Percentiles rank a stretch among this genome's conserved stretches.
These are phyloP conservation scores for Bruguiera sexangula DNA, from an alignment of 345 rosid genomes.

Conservation along the genomic window DNA sequence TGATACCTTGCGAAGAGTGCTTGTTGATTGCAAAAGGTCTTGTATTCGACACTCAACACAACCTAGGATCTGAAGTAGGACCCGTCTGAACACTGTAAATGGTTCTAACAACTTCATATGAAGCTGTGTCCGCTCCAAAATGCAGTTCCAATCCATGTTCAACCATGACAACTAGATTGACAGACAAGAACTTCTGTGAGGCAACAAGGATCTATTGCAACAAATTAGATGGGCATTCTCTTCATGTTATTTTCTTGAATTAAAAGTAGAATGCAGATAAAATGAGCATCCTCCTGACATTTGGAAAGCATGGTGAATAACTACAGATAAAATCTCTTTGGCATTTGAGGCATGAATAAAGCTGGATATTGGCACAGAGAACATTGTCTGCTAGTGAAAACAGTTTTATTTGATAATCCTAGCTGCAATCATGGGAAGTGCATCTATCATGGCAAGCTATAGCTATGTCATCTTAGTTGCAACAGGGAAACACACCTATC, in stretches of 20 bases:
- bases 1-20: slow-evolving; percentile 87
- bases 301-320: background rate
- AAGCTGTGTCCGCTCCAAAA: slow-evolving; percentile 62
- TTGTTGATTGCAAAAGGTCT: slow-evolving; percentile 88
- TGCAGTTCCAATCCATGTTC: slow-evolving; percentile 68
- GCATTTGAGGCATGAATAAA: too few species aligned
- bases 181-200: slow-evolving; percentile 24
- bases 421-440: too few species aligned
- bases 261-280: too few species aligned
- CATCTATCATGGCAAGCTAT: too few species aligned
- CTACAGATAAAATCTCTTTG: background rate
- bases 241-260: too few species aligned
- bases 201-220: background rate
- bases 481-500: background rate
- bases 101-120: slow-evolving; percentile 96
- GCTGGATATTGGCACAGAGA: too few species aligned
- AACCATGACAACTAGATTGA: slow-evolving; percentile 65
- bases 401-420: too few species aligned
- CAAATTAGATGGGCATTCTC: too few species aligned
- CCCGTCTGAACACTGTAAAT: slow-evolving; percentile 81
- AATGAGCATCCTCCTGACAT: too few species aligned
- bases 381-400: too few species aligned
- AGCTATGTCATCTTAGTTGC: too few species aligned
- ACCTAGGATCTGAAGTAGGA: slow-evolving; percentile 72
- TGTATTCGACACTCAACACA: slow-evolving; percentile 54